Evolutionary conservation across 306 rosid species (phyloP).

Genomic region (Clitoria ternatea): DNA sequence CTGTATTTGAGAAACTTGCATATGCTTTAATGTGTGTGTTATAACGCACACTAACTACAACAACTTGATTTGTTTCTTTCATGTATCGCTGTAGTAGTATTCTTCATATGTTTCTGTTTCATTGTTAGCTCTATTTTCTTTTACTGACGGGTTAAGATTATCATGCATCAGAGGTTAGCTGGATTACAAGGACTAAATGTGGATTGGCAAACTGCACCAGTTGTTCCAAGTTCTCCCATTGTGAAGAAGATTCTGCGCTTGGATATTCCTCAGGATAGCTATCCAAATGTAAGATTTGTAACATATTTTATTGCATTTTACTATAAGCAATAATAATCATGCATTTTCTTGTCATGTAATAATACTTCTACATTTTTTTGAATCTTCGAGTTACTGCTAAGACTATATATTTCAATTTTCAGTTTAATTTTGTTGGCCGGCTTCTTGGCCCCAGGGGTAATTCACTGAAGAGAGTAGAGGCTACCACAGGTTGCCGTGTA

Average conservation of each 20-base stretch:
- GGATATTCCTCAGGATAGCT: slow-evolving; percentile 48
- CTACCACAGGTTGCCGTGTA: slow-evolving; percentile 59
- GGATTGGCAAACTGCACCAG: slow-evolving; percentile 43
- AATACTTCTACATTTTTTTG: not conserved
- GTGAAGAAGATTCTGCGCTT: slow-evolving; percentile 54
- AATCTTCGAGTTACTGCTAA: slow-evolving; percentile 1
- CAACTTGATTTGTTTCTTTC: not conserved
- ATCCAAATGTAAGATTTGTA: slow-evolving; percentile 45
- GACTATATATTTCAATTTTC: slow-evolving; percentile 25
- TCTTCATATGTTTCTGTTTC: not conserved
- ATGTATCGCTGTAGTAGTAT: not conserved
- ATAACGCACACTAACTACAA: not conserved
- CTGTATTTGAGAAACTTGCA: not conserved
- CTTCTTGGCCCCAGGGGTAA: slow-evolving; percentile 64
- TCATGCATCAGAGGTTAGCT: slow-evolving; percentile 36
- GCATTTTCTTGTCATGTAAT: not conserved
- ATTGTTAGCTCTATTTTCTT: not conserved
- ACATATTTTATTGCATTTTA: not conserved
- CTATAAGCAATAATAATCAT: not conserved
- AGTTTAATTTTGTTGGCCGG: slow-evolving; percentile 60
- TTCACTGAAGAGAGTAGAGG: slow-evolving; percentile 56
- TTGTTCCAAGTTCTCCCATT: slow-evolving; percentile 31
- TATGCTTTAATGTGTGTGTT: not conserved
- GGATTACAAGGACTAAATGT: slow-evolving; percentile 41
- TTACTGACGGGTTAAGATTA: slow-evolving; percentile 22